Evolutionary conservation across 805 yeast species (phyloP), one percentile per base, ranked within the genome.

Genomic region (Saccharomycopsis fermentans): DNA sequence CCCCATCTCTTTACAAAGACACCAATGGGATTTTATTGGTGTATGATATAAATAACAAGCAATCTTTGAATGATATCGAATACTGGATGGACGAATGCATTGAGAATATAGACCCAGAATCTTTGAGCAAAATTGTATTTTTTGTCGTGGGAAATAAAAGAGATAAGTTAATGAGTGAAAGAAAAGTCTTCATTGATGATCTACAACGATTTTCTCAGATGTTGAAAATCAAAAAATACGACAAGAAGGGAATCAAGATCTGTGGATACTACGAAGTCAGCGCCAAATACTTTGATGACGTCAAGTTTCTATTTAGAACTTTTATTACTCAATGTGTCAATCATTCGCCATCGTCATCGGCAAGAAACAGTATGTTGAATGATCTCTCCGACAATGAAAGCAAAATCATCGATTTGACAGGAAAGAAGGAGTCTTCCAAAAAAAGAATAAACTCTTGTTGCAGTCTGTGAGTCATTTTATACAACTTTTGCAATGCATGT

Each of bases 221-320:
- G 52, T 65, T 70, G 14, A 71, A 73, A 56, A 26, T 29, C 26
- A 58, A 64, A 17, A 63, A 66, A 14, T 72, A 69, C 52, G 64
- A 66, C 26, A 52, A 51, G 35, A 51, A 57, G 35, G 60, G 62
- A 11, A 64, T 75, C 26, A 67, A 64, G 19, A 71, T 77, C 40
- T 69, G 71, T 29, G 78, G 77, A 1, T 73, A 74, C 52, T 77
- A 74, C 62, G 81, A 77, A 65, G 78, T 77, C 17, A 76, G 77
- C 61, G 79, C 80, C 29, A 75, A 73, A 63, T 73, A 74, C 68
- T 68, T 34, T 36, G 62, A 61, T 21, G 63, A 61, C 34, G 63
- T 56, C 14, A 61, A 61, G 54, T 58, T 57, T 43, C 48, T 61
- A 16, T 61, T 61, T 52, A 37, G 63, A 50, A 61, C 60, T 21